Evolutionary conservation across 495 filamentous ascomycete species (phyloP), one percentile per base, ranked within the genome.

Genomic region (Neohortaea acidophila): DNA sequence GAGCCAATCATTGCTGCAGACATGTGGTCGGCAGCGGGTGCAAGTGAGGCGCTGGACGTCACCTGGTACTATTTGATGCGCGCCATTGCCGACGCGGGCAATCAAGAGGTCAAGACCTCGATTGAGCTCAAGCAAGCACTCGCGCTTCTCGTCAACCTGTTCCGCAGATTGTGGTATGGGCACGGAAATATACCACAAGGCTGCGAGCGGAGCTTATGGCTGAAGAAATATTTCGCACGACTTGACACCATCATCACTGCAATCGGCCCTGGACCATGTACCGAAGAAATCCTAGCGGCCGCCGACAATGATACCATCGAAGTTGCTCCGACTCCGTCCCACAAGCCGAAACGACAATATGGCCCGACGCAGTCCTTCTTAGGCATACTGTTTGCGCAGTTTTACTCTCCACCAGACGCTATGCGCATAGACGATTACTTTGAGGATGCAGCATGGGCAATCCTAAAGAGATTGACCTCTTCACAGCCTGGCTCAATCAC

Each of bases 71-170:
- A 60, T 32, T 70, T 93, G 20, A 68, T 77, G 12, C 69, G 60
- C 10, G 73, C 81, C 5, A 57, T 94, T 21, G 75, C 77, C 3
- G 68, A 76, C 36, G 86, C 89, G 0, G 81, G 81, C 4, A 76
- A 68, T 29, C 89, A 91, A 58, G 89, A 97, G 53, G 76, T 97
- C 39, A 94, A 84, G 47, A 79, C 86, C 10, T 83, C 83, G 0
- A 68, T 68, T 17, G 85, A 96, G 39, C 77, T 81, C 4, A 81
- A 81, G 59, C 66, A 75, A 34, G 83, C 84, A 29, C 67, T 92
- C 32, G 75, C 82, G 9, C 67, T 74, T 33, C 61, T 84, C 17
- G 64, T 89, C 38, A 69, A 69, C 20, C 47, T 79, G 15, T 55
- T 92, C 8, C 69, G 74, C 36, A 70, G 63, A 11, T 59, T 85